These are phyloP conservation scores for Neofusicoccum sp. DNA, from an alignment of 2,329 filamentous ascomycete genomes.

Conservation along the genomic window DNA sequence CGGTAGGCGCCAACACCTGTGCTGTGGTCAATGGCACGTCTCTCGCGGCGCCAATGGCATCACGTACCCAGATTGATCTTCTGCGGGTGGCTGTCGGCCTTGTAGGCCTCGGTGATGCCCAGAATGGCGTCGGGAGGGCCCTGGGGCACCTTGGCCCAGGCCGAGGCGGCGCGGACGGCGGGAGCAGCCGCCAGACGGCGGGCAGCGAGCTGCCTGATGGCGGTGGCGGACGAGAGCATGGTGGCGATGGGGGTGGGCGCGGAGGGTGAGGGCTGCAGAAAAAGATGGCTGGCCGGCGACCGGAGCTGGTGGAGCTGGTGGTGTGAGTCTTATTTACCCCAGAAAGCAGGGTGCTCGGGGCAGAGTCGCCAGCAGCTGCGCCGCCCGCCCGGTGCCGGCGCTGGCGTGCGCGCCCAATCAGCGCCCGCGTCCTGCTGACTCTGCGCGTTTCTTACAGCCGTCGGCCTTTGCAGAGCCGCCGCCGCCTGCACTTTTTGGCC, in stretches of 20 bases:
- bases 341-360: conserved; percentile 22
- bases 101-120: conserved; percentile 98
- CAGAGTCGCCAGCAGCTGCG: neutral
- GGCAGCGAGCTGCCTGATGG: conserved; percentile 37
- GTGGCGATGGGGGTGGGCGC: conserved; percentile 26
- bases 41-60: neutral
- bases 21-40: neutral
- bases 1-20: conserved; percentile 94
- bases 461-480: neutral
- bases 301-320: conserved; percentile 9
- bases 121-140: conserved; percentile 64
- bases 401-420: neutral
- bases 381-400: neutral
- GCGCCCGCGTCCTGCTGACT: neutral
- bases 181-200: conserved; percentile 39
- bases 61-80: conserved; percentile 93
- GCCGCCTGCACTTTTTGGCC: neutral
- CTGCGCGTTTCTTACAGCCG: neutral
- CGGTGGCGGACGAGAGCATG: conserved; percentile 38
- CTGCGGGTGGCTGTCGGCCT: conserved; percentile 86
- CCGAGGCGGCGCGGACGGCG: conserved; percentile 65
- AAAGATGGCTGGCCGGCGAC: neutral
- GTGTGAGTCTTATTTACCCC: conserved; percentile 30
- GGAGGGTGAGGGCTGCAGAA: neutral
- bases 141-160: conserved; percentile 88